Percentiles rank a stretch among this genome's conserved stretches.
These are phyloP conservation scores for Chenopodium suecicum DNA, from an alignment of 148 eudicot species.

Conservation along the genomic window DNA sequence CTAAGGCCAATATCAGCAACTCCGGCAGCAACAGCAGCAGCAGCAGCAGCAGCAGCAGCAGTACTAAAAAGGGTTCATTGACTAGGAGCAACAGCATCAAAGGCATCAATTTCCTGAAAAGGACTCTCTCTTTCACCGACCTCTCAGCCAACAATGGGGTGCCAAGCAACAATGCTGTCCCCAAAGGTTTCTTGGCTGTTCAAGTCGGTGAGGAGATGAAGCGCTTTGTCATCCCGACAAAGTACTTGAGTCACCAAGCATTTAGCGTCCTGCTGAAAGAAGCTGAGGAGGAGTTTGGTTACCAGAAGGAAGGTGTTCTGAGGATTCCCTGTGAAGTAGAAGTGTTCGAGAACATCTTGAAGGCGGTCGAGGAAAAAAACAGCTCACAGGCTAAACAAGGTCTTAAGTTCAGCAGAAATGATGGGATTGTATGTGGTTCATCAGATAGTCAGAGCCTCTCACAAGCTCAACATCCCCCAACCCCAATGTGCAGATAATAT, in stretches of 20 bases:
- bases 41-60: not conserved
- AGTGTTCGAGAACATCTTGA: constrained; percentile 30
- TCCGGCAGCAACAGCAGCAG: not conserved
- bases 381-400: constrained; percentile 4
- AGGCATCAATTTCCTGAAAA: constrained; percentile 26
- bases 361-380: constrained; percentile 19
- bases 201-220: constrained; percentile 43
- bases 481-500: constrained; percentile 36
- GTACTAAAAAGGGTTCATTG: constrained; percentile 14
- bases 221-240: constrained; percentile 36
- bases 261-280: constrained; percentile 35
- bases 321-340: constrained; percentile 38
- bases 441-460: constrained; percentile 18
- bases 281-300: constrained; percentile 42
- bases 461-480: constrained; percentile 24
- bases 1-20: not conserved
- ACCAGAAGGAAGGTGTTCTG: constrained; percentile 39
- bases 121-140: constrained; percentile 31
- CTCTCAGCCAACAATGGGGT: not conserved
- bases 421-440: constrained; percentile 29
- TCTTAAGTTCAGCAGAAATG: constrained; percentile 15
- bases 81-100: constrained; percentile 32
- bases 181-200: constrained; percentile 37
- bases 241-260: constrained; percentile 30
- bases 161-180: constrained; percentile 21